Percentiles rank a stretch among this genome's conserved stretches.
Conservation (phyloP, 106 monocot species). For the Alisma plantagoaquatica region DNA sequence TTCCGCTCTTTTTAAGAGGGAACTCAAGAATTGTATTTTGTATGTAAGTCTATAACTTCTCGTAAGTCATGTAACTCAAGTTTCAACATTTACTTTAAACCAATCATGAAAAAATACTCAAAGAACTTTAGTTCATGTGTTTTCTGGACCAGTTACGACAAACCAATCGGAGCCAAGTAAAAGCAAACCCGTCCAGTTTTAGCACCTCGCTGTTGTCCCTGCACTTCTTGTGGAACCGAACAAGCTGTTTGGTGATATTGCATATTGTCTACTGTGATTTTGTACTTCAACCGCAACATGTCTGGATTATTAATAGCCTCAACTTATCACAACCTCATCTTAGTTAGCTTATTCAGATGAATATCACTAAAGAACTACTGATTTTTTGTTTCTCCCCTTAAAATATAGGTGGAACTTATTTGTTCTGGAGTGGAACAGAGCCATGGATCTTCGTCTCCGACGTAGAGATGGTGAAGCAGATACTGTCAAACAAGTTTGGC, state of each 20-base stretch:
- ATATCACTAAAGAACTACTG: background rate
- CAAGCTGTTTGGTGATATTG: too few species aligned
- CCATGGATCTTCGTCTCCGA: conserved; percentile 35
- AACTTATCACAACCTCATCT: background rate
- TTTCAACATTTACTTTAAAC: too few species aligned
- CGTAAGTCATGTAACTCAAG: too few species aligned
- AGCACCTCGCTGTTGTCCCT: background rate
- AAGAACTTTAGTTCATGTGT: too few species aligned
- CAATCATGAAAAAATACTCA: too few species aligned
- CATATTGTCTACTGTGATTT: too few species aligned
- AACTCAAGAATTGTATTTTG: too few species aligned
- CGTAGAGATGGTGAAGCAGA: conserved; percentile 35
- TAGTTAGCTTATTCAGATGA: background rate
- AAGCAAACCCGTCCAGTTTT: background rate
- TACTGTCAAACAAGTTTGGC: conserved; percentile 37
- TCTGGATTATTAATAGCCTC: background rate
- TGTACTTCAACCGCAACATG: too few species aligned
- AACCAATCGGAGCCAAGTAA: too few species aligned
- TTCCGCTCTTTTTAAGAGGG: too few species aligned
- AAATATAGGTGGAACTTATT: conserved; percentile 23
- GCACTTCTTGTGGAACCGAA: background rate
- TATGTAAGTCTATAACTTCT: too few species aligned
- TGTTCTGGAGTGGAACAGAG: conserved; percentile 28
- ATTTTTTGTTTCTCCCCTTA: background rate
- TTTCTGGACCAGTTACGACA: too few species aligned